Conservation (phyloP, 441 rosid species). For the Mallotus repandus region DNA sequence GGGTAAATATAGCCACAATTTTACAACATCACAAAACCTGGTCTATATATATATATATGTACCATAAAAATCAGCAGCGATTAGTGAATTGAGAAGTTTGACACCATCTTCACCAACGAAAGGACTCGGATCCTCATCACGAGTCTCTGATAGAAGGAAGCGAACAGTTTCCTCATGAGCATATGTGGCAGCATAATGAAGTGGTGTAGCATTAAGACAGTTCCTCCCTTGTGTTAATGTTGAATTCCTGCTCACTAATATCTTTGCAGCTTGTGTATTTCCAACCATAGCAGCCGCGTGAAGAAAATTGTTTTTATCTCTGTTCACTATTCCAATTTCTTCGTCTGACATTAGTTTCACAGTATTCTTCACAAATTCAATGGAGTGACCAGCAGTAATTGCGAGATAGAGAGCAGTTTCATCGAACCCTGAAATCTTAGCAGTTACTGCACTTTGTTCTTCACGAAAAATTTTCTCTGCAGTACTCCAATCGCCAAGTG, state of each 20-base stretch:
- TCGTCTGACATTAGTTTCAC: background rate
- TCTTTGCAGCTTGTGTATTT: slow-evolving; percentile 9
- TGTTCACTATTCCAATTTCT: background rate
- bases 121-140: slow-evolving; percentile 13
- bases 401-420: slow-evolving; percentile 11
- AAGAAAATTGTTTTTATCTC: background rate
- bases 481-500: background rate
- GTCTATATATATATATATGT: too few relatives aligned
- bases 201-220: background rate
- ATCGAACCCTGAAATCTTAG: background rate
- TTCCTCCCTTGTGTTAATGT: background rate
- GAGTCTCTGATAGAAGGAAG: slow-evolving; percentile 17
- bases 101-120: too few relatives aligned
- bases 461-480: slow-evolving; percentile 4
- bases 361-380: background rate
- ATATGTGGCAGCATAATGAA: slow-evolving; percentile 12
- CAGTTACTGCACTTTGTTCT: background rate
- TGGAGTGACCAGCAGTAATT: background rate
- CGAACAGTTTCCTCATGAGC: slow-evolving; percentile 17
- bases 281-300: slow-evolving; percentile 8
- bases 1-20: too few relatives aligned
- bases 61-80: too few relatives aligned
- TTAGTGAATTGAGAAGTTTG: too few relatives aligned
- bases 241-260: slow-evolving; percentile 9
- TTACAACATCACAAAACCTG: too few relatives aligned